Conservation (phyloP, 2,329 filamentous ascomycete genomes). For the Incumbomyces lentus region DNA sequence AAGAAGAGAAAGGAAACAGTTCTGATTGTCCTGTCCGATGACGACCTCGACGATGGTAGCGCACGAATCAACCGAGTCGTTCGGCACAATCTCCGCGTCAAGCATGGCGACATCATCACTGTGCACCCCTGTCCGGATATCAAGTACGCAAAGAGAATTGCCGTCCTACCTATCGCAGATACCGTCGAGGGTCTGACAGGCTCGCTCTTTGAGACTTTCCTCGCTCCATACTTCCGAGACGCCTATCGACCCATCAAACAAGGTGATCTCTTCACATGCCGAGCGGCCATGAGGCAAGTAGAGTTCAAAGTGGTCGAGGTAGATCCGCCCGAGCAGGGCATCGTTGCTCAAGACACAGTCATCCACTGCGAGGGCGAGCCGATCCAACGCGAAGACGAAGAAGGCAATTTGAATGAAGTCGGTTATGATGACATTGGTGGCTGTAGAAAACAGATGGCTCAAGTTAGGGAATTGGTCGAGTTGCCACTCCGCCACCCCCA, state of each 20-base stretch:
- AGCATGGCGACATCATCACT: constrained; percentile 95
- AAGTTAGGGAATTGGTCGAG: constrained; percentile 98
- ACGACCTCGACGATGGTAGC: constrained; percentile 94
- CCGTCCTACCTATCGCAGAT: constrained; percentile 94
- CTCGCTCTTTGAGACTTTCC: constrained; percentile 97
- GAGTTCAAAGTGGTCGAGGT: constrained; percentile 99
- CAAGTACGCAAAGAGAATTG: constrained; percentile 99
- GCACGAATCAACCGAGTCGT: constrained; percentile 97
- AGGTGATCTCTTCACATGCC: constrained; percentile 93
- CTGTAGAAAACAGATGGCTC: constrained; percentile 98
- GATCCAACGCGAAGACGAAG: constrained; percentile 96
- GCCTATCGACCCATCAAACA: constrained; percentile 95
- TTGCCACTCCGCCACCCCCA: constrained; percentile 92
- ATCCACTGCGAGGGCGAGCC: constrained; percentile 97
- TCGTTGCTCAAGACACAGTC: constrained; percentile 95
- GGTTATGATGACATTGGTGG: constrained; percentile 99
- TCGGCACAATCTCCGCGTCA: constrained; percentile 94
- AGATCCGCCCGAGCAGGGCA: constrained; percentile 95
- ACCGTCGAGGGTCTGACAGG: constrained; percentile 96
- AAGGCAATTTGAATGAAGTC: constrained; percentile 98
- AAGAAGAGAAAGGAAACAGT: constrained; percentile 99
- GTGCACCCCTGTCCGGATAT: constrained; percentile 97
- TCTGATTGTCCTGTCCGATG: constrained; percentile 91
- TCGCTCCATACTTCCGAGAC: constrained; percentile 98
- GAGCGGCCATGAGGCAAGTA: constrained; percentile 96